Conservation (phyloP, 2,329 filamentous ascomycete genomes). For the Aspergillus quadrilineatus region DNA sequence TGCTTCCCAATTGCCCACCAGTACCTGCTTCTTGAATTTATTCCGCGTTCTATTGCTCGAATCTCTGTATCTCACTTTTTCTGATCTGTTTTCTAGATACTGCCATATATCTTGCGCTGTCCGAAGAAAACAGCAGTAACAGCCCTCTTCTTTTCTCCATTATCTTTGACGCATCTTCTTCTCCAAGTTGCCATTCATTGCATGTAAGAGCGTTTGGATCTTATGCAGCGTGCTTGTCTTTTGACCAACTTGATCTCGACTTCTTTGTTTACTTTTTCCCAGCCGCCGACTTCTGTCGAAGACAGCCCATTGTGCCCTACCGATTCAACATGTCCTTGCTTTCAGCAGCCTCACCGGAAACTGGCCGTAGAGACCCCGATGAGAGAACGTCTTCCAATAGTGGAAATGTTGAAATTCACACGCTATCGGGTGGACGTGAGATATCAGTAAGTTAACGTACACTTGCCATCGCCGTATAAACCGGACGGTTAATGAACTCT, state of each 20-base stretch:
- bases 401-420: constrained; percentile 18
- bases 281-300: neutral
- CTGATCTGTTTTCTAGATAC: constrained; percentile 21
- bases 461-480: neutral
- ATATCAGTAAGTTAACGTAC: constrained; percentile 26
- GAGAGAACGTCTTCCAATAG: constrained; percentile 23
- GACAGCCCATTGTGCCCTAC: neutral
- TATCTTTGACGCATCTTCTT: constrained; percentile 25
- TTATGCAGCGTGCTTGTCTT: constrained; percentile 19
- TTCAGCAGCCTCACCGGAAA: constrained; percentile 25
- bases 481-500: neutral
- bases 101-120: neutral
- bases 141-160: constrained; percentile 20
- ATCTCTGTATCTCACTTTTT: constrained; percentile 23
- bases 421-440: constrained; percentile 25
- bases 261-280: constrained; percentile 16
- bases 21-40: constrained; percentile 9
- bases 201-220: constrained; percentile 28
- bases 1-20: constrained; percentile 18
- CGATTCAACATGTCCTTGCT: constrained; percentile 30
- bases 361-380: constrained; percentile 26
- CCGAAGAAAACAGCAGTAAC: neutral
- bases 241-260: constrained; percentile 11
- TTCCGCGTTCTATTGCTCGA: constrained; percentile 8
- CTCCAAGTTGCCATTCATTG: constrained; percentile 23